Percentiles rank a stretch among this genome's conserved stretches.
These are phyloP conservation scores for Coniochaeta prunicola DNA, from an alignment of 2,329 filamentous ascomycete genomes.

Conservation along the genomic window DNA sequence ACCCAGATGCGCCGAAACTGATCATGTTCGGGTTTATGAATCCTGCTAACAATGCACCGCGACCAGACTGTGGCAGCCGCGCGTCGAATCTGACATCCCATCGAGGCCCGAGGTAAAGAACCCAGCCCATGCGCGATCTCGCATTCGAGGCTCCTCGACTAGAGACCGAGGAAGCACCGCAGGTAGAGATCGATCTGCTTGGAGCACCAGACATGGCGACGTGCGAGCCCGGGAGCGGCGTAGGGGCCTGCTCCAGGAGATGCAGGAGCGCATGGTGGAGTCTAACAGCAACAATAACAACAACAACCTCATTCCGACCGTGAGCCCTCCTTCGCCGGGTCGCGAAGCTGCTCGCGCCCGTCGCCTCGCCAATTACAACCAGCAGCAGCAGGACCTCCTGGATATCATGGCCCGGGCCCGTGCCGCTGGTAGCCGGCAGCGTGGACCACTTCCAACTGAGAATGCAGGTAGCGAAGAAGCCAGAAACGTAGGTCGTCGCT, in stretches of 20 bases:
- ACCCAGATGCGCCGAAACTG: no score
- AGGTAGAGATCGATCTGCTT: neutral
- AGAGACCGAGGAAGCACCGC: neutral
- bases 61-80: slow-evolving; percentile 22
- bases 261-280: neutral
- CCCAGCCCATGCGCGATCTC: slow-evolving; percentile 17
- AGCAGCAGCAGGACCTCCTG: neutral
- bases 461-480: neutral
- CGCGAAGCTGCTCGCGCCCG: no score
- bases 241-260: neutral
- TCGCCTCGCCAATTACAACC: neutral
- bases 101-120: slow-evolving; percentile 17
- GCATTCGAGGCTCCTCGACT: slow-evolving; percentile 11
- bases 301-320: neutral
- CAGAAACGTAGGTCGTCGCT: neutral
- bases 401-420: neutral
- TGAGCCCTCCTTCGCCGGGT: no score
- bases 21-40: neutral
- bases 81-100: slow-evolving; percentile 22
- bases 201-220: neutral
- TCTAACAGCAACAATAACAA: neutral
- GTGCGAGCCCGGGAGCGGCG: neutral
- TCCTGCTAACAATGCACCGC: neutral
- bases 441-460: neutral
- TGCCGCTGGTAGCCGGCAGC: neutral